Base-by-base conservation (phyloP, 2,329 filamentous ascomycete species). In the Beauveria sp. region DNA sequence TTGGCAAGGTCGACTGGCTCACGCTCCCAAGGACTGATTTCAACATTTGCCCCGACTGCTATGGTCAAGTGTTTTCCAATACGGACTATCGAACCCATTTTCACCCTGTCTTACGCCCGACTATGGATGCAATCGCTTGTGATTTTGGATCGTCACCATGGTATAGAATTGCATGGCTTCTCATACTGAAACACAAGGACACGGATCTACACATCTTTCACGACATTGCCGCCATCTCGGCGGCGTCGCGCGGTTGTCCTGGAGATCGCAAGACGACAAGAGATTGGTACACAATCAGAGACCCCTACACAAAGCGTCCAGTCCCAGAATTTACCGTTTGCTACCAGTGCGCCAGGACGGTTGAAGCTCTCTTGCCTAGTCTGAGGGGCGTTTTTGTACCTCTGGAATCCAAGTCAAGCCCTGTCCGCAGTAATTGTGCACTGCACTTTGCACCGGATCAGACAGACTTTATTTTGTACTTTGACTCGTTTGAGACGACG, bases 21-120 rank as follows among this genome's bases (percentile, higher is more conserved):
- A 93, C 88, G 0, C 79, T 97, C 5, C 84, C 85, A 4, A 84
- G 85, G 16, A 83, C 87, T 64, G 82, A 86, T 14, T 89, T 97
- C 67, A 85, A 90, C 65, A 88, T 97, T 51, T 97, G 93, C 68
- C 90, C 91, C 0, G 84, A 83, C 14, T 98, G 93, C 75, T 91
- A 90, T 71, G 79, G 82, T 3, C 80, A 81, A 6, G 83, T 91
- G 9, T 91, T 93, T 66, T 81, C 80, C 16, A 78, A 83, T 26
- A 89, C 90, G 0, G 79, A 83, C 22, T 96, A 90, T 70, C 80
- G 85, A 2, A 79, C 83, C 18, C 79, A 85, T 40, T 91, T 96
- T 68, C 71, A 76, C 34, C 74, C 74, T 2, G 83, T 84, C 42
- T 80, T 84, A 34, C 83, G 86, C 18, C 78, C 84, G 5, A 76